Base-by-base conservation (phyloP, 441 rosid species). In the Iberis amara region DNA sequence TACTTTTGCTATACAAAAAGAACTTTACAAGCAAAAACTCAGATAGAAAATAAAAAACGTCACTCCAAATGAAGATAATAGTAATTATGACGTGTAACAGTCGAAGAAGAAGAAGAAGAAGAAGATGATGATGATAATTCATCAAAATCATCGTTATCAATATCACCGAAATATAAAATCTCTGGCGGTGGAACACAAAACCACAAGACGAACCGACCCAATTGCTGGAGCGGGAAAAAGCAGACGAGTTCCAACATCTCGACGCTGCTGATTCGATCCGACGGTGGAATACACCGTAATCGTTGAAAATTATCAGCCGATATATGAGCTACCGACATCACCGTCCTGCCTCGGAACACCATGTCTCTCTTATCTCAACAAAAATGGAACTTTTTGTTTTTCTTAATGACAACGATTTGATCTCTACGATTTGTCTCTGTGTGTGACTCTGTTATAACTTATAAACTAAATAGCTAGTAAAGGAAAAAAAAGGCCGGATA, bases 161-260 rank as follows among this genome's bases (percentile, higher is more conserved):
- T 40, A 38, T 52, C 70, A 66, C 59, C 72, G 8, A 61, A 57
- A 47, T 66, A 73, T 51, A 58, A 66, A 40, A 79, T 61, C 51
- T 81, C 80, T 0, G 83, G 80, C 0, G 78, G 79, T 11, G 89
- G 82, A 27, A 79, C 74, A 67, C 85, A 83, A 10, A 86, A 58
- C 70, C 72, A 79, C 6, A 79, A 73, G 23, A 76, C 70, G 39
- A 86, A 61, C 23, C 79, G 83, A 59, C 90, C 88, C 47, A 86
- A 52, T 63, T 80, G 81, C 8, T 76, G 78, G 26, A 86, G 69
- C 12, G 90, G 88, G 37, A 82, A 63, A 69, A 81, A 86, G 55
- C 80, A 85, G 4, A 82, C 59, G 37, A 86, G 84, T 59, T 82
- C 75, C 37, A 86, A 71, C 57, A 83, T 73, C 80, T 79, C 80